Evolutionary conservation across 345 rosid species (phyloP).

Genomic region (Excoecaria agallocha): DNA sequence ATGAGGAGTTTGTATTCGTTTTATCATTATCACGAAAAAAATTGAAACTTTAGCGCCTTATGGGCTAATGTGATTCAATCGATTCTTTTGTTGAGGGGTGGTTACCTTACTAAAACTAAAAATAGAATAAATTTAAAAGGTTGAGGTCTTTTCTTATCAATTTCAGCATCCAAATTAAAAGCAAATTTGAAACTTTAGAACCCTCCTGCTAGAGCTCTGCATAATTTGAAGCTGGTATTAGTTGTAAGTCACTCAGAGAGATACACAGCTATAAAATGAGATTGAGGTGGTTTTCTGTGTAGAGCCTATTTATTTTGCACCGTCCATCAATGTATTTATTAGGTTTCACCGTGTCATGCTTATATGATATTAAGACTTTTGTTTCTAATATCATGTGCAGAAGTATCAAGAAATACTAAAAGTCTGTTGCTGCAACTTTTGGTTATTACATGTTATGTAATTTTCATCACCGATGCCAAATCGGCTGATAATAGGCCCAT

Average conservation of each 20-base stretch:
- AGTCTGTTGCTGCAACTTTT: constrained; percentile 38
- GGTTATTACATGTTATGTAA: constrained; percentile 38
- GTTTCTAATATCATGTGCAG: constrained; percentile 34
- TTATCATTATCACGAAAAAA: not conserved
- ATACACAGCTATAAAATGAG: not conserved
- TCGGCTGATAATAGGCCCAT: constrained; percentile 25
- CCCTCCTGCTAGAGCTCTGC: too few relatives aligned
- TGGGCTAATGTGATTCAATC: not conserved
- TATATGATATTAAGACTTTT: constrained; percentile 11
- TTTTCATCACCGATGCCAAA: constrained; percentile 36
- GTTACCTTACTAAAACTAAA: not conserved
- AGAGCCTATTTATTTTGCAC: not conserved
- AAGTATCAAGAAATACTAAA: constrained; percentile 29
- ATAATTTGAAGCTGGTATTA: not conserved
- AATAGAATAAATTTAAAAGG: not conserved
- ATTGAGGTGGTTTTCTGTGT: not conserved
- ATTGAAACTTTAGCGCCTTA: not conserved
- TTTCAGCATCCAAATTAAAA: not conserved
- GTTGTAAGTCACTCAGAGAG: not conserved
- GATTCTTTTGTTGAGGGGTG: not conserved
- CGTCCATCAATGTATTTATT: not conserved
- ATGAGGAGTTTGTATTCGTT: not conserved
- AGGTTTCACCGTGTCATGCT: constrained; percentile 1
- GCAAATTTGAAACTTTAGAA: not conserved
- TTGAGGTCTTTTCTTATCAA: not conserved